Base-by-base conservation (phyloP, 768 basidiomycete genomes). In the Clathrus columnatus region DNA sequence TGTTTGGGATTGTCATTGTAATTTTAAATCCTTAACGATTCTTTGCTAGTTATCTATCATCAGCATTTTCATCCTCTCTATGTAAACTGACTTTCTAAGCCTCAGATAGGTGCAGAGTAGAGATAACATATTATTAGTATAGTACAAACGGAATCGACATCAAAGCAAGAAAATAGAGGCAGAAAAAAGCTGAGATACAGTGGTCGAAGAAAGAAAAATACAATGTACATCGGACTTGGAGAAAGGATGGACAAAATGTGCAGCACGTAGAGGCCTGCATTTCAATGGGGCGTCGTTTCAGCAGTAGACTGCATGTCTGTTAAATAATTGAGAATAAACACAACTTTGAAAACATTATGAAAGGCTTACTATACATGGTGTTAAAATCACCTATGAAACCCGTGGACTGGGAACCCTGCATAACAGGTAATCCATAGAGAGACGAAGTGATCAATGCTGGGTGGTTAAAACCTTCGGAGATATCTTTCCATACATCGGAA, bases 401-500 rank as follows among this genome's bases (percentile, higher is more conserved):
- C 17, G 30, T n/a, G 6, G 14, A 11, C 36, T 28, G n/a, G 42
- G 51, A 26, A 23, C 51, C 42, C 17, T 41, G 45, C 30, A 53
- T 53, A 7, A 53, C 51, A 16, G 51, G 51, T 27, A 53, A 45
- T 6, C 51, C 51, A 23, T 53, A 53, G 16, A 53, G 24, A 4
- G 51, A 53, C 10, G 51, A 53, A 11, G 51, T 53, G 18, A 53
- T 53, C 26, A 53, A 21, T 16, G 51, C 24, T 43, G 51, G 51
- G 17, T 53, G 36, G 16, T 18, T 24, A 27, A 53, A 53, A 14
- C 45, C 41, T 23, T 53, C 43, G 17, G 51, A 18, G 44, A 53
- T 24, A 26, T 27, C 51, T 14, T 53, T 53, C 51, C 51, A 53
- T 53, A 45, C 24, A 24, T 50, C 49, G 18, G 36, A 36, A 36